phyloP scores from a whole-genome alignment of 768 basidiomycete genomes.

The Suillus subaureus region DNA sequence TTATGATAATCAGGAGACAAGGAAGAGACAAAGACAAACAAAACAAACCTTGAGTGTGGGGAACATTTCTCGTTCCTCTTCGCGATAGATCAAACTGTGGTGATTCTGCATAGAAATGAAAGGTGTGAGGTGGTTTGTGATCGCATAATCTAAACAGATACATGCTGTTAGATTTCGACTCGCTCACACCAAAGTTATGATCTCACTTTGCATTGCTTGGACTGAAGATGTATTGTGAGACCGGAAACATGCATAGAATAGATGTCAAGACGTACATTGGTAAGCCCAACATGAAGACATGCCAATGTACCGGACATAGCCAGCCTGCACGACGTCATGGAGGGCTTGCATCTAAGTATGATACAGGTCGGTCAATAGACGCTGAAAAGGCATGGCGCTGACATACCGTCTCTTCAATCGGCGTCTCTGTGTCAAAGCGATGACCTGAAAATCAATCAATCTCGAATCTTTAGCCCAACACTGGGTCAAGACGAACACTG shows the following conservation, averaged over 20 bases:
- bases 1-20: background rate
- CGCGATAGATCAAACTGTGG: conserved; percentile 61
- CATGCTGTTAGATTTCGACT: background rate
- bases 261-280: conserved; percentile 43
- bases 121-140: conserved; percentile 55
- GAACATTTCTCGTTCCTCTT: conserved; percentile 69
- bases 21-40: background rate
- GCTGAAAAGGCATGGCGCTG: conserved; percentile 36
- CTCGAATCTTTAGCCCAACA: background rate
- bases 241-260: background rate
- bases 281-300: conserved; percentile 59
- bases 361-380: background rate
- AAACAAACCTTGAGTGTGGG: conserved; percentile 52
- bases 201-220: conserved; percentile 56
- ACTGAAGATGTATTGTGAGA: conserved; percentile 32
- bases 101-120: conserved; percentile 77
- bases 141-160: conserved; percentile 52
- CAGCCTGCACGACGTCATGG: conserved; percentile 67
- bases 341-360: conserved; percentile 60
- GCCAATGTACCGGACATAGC: conserved; percentile 62
- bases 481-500: conserved; percentile 49
- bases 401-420: conserved; percentile 35
- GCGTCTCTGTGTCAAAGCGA: conserved; percentile 32
- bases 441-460: conserved; percentile 32
- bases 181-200: background rate